Evolutionary conservation across 805 yeast genomes (phyloP).

Genomic region (Candida ascalaphidarum): DNA sequence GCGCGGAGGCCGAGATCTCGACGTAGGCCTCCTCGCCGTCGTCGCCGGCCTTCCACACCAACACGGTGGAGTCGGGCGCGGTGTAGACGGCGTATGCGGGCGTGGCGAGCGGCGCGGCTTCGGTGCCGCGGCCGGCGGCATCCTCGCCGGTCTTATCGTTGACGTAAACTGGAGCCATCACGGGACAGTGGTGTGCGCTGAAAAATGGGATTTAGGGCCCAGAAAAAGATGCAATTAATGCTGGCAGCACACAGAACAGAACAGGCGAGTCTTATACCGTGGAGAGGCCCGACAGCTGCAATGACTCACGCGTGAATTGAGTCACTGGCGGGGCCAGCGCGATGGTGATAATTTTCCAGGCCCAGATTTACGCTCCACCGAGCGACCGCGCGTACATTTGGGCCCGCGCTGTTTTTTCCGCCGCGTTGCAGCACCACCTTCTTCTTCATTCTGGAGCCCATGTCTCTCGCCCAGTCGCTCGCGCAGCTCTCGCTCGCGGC

Average conservation of each 20-base stretch:
- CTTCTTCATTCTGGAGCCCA: too few relatives aligned
- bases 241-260: too few relatives aligned
- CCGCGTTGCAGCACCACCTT: constrained; percentile 1
- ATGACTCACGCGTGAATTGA: too few relatives aligned
- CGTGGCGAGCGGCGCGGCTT: constrained; percentile 64
- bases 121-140: constrained; percentile 53
- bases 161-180: constrained; percentile 64
- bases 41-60: constrained; percentile 53
- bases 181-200: too few relatives aligned
- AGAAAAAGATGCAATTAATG: too few relatives aligned
- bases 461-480: constrained; percentile 65
- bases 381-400: neutral
- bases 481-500: constrained; percentile 57
- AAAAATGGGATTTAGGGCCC: too few relatives aligned
- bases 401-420: neutral
- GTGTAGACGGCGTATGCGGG: constrained; percentile 72
- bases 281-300: too few relatives aligned
- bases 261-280: too few relatives aligned
- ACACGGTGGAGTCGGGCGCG: constrained; percentile 45
- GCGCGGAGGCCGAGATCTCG: constrained; percentile 81
- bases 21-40: constrained; percentile 45
- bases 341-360: neutral
- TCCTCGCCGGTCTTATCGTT: constrained; percentile 71
- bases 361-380: constrained; percentile 1
- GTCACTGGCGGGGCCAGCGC: too few relatives aligned